Evolutionary conservation across 805 yeast genomes (phyloP), one percentile per base, ranked within the genome.

Genomic region (Yarrowia osloensis): DNA sequence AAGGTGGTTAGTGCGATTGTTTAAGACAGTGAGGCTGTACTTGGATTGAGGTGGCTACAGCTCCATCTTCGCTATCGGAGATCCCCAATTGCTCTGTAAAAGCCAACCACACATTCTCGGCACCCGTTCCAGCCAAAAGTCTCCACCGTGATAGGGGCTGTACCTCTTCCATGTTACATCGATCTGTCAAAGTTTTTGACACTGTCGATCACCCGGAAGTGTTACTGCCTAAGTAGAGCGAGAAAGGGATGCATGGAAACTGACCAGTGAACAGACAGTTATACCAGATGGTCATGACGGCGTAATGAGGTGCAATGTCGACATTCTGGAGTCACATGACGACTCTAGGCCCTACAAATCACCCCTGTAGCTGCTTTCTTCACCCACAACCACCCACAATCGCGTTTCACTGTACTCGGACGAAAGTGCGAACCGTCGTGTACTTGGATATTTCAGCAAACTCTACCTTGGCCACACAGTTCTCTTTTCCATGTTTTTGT

Each of bases 401-500:
- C 7, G 13, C n/a, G 6, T 17, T 17, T 13, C 19, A 24, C n/a
- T 15, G 4, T 19, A 4, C 29, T 6, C 15, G 15, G 5, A 19
- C 3, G 24, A 31, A 50, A 54, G 62, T 54, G 62, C 62, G 62
- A 26, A 26, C 62, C 46, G 24, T n/a, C 62, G 33, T 1, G 22
- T 54, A 37, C 46, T 54, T 54, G 62, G 46, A 54, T 9, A 54
- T 54, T 54, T 54, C n/a, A 24, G 44, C 46, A 26, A 54, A 37
- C 46, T 54, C 44, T 54, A 26, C 24, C 24, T 2, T 7, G 2
- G 50, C 33, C 28, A 4, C 26, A 29, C 15, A n/a, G 9, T 8
- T 15, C 19, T 12, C 21, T 47, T 24, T 28, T 29, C 24, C 24
- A 35, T 24, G 49, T 44, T 44, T 7, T 24, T 44, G 15, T 33